Base-by-base conservation (phyloP, 345 rosid species). In the Hirschfeldia incana region DNA sequence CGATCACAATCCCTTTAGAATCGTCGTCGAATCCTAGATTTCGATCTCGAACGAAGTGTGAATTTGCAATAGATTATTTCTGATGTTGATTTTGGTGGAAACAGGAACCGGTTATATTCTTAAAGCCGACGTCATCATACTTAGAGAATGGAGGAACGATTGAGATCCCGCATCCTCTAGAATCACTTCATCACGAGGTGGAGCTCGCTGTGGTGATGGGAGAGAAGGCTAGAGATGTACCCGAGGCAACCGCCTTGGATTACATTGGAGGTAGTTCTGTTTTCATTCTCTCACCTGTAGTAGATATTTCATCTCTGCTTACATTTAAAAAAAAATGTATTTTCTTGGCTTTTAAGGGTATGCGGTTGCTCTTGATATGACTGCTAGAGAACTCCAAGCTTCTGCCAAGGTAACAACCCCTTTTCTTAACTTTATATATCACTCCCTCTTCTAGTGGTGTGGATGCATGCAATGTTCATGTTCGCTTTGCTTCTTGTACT, bases 361-460 rank as follows among this genome's bases (percentile, higher is more conserved):
- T 86, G 97, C 99, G n/a, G 83, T 95, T 84, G 99, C 92, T 9
- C 80, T 95, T 86, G 99, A 93, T 83, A 95, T 93, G 97, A 91
- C 97, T 84, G 97, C 98, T 15, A 90, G 94, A 80, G 98, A 95
- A 73, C 89, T 93, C 76, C 97, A 95, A 80, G 85, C 93, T 80
- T 64, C 88, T 67, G 98, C 98, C 0, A 95, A 93, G 97, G 98
- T 93, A 67, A 39, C 1, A 8, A 34, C 26, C 34, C 13, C 29
- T 0, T 1, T 29, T 51, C n/a, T 51, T 6, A 53, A 53, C 27
- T 53, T 53, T 29, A 21, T 36, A 53, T 53, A 15, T 51, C 58
- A n/a, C 5, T 6, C 8, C 21, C 7, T 51, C 58, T 46, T 44
- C n/a, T 39, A 0, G 37, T 34, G 37, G 1, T 34, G 6, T 37